Conservation (phyloP, 495 filamentous ascomycete genomes). For the Apiosordaria backusii region DNA sequence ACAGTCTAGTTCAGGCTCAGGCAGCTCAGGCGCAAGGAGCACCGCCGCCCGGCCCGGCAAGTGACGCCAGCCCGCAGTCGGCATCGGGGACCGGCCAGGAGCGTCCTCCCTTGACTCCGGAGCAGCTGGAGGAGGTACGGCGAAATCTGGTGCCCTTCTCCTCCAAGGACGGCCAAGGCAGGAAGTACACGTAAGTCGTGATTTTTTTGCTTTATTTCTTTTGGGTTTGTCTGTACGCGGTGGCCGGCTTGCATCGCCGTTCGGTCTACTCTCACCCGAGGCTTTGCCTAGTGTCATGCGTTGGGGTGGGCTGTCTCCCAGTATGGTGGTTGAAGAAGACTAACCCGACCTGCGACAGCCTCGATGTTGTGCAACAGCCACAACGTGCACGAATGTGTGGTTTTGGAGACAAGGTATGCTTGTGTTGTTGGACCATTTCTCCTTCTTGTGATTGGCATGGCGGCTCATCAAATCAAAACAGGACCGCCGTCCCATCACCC, state of each 20-base stretch:
- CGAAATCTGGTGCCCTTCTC: constrained; percentile 32
- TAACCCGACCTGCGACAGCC: constrained; percentile 44
- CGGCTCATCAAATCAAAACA: constrained; percentile 32
- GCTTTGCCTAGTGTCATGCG: neutral
- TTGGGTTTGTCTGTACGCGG: neutral
- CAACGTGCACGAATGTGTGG: constrained; percentile 96
- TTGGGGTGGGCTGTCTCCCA: neutral
- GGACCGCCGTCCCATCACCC: constrained; percentile 95
- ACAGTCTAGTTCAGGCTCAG: constrained; percentile 11
- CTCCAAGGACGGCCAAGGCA: constrained; percentile 25
- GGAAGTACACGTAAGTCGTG: constrained; percentile 30
- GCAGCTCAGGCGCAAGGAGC: constrained; percentile 21
- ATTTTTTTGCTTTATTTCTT: neutral
- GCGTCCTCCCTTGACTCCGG: constrained; percentile 26
- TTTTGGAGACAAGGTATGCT: constrained; percentile 88
- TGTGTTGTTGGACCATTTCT: constrained; percentile 5
- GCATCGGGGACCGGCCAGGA: constrained; percentile 19
- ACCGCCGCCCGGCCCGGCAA: constrained; percentile 21
- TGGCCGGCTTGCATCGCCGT: constrained; percentile 1
- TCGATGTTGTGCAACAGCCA: constrained; percentile 88
- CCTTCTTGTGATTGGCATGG: neutral
- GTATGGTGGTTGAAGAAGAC: constrained; percentile 7
- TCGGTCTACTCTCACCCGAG: neutral
- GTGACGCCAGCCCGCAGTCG: constrained; percentile 18
- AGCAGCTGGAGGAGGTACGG: constrained; percentile 29